A percentile compares a stretch with the other conserved stretches of the same genome.
Conservation (phyloP, 441 rosid genomes). For the Populus trichocarpa region DNA sequence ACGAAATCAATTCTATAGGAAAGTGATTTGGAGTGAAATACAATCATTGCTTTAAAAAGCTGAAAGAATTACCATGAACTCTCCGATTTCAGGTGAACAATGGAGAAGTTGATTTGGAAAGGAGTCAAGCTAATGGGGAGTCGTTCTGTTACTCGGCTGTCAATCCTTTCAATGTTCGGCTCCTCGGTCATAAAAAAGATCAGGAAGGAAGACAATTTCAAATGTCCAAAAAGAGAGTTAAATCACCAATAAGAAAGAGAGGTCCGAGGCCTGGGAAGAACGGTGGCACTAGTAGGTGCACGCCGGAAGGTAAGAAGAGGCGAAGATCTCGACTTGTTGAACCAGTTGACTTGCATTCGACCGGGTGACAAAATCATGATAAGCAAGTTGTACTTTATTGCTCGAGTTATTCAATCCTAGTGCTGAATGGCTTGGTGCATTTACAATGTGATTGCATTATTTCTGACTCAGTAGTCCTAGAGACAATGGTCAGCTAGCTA, state of each 20-base stretch:
- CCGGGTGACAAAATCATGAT: constrained; percentile 18
- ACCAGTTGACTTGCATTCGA: constrained; percentile 34
- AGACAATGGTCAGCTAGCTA: not conserved
- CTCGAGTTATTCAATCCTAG: constrained; percentile 18
- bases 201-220: constrained; percentile 19
- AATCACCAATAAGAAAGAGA: constrained; percentile 45
- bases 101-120: constrained; percentile 70
- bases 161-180: constrained; percentile 62
- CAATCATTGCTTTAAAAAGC: not conserved
- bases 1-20: not conserved
- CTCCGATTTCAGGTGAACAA: constrained; percentile 66
- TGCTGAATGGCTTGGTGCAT: constrained; percentile 19
- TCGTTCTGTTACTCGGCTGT: constrained; percentile 59
- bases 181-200: constrained; percentile 36
- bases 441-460: not conserved
- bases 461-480: not conserved
- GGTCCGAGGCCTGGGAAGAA: constrained; percentile 42
- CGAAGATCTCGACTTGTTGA: constrained; percentile 46
- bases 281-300: constrained; percentile 40
- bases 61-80: not conserved
- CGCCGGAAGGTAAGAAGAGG: constrained; percentile 69
- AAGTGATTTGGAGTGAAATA: not conserved
- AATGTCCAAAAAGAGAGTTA: constrained; percentile 49
- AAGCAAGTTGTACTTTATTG: not conserved
- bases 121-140: constrained; percentile 28